Percentiles rank a stretch among this genome's conserved stretches.
Conservation (phyloP, 1,284 basidiomycete genomes). For the Puccinia hordei region DNA sequence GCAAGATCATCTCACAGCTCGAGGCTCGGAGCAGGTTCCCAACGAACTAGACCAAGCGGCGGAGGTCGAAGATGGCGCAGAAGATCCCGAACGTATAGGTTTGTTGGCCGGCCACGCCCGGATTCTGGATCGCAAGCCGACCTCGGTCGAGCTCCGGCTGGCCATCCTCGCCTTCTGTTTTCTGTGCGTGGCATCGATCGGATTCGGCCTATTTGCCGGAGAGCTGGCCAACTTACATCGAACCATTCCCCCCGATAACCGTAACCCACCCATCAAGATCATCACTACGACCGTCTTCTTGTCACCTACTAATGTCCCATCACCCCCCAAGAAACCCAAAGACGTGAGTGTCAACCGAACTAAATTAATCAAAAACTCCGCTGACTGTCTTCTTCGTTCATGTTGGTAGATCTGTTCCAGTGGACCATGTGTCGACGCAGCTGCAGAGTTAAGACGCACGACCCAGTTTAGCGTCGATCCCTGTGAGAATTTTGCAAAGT, state of each 20-base stretch:
- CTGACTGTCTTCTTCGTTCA: too few species aligned
- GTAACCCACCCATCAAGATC: background rate
- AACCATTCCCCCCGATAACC: background rate
- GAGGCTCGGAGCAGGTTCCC: background rate
- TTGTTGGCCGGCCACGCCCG: background rate
- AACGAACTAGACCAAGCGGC: background rate
- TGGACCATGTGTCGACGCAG: slow-evolving; percentile 30
- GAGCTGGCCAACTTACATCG: background rate
- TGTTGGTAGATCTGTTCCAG: slow-evolving; percentile 10
- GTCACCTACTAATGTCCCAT: background rate
- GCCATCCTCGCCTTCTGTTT: slow-evolving; percentile 21
- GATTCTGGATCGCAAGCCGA: slow-evolving; percentile 14
- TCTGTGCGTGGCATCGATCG: slow-evolving; percentile 22
- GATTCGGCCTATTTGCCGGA: slow-evolving; percentile 38
- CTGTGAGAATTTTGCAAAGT: slow-evolving; percentile 29
- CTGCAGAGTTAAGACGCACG: slow-evolving; percentile 14
- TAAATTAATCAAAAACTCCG: background rate
- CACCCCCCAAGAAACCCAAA: slow-evolving; percentile 15
- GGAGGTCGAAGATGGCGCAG: background rate
- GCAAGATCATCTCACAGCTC: too few species aligned
- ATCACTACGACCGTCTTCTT: slow-evolving; percentile 3
- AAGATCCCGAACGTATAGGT: background rate
- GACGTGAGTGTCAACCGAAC: background rate
- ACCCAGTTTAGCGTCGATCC: slow-evolving; percentile 26
- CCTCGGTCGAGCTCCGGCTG: slow-evolving; percentile 23